A percentile compares a stretch with the other conserved stretches of the same genome.
Conservation (phyloP, 1,284 basidiomycete species). For the Cryptococcus sp. region DNA sequence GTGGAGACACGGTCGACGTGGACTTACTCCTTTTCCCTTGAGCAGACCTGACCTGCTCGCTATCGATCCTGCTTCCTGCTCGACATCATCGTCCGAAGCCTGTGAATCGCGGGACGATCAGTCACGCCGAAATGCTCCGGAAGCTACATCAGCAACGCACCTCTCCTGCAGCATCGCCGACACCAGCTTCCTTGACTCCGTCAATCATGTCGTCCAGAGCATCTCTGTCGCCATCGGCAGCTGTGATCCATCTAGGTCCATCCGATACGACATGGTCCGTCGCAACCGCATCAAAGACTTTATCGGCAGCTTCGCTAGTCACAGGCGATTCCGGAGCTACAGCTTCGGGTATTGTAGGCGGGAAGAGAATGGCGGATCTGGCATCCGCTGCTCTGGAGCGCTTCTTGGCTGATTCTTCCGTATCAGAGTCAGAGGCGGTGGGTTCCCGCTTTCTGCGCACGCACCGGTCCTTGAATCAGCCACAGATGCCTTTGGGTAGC, state of each 20-base stretch:
- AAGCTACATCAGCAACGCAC: neutral
- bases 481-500: neutral
- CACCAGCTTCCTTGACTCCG: slow-evolving; percentile 34
- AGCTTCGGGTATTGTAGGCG: neutral
- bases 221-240: slow-evolving; percentile 23
- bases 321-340: neutral
- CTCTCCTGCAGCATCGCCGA: slow-evolving; percentile 10
- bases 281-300: slow-evolving; percentile 6
- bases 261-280: slow-evolving; percentile 31
- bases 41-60: no score
- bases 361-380: slow-evolving; percentile 9
- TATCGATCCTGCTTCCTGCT: neutral
- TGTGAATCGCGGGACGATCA: neutral
- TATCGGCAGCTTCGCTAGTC: neutral
- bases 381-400: slow-evolving; percentile 4
- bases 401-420: slow-evolving; percentile 36
- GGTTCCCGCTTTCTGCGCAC: slow-evolving; percentile 30
- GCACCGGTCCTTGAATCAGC: neutral
- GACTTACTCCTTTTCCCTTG: no score
- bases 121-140: neutral
- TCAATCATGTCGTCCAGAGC: slow-evolving; percentile 44
- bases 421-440: slow-evolving; percentile 42
- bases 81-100: no score
- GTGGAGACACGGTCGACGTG: no score
- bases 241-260: slow-evolving; percentile 38